Base-by-base conservation (phyloP, 2,329 filamentous ascomycete genomes). In the Cladophialophora psammophila region DNA sequence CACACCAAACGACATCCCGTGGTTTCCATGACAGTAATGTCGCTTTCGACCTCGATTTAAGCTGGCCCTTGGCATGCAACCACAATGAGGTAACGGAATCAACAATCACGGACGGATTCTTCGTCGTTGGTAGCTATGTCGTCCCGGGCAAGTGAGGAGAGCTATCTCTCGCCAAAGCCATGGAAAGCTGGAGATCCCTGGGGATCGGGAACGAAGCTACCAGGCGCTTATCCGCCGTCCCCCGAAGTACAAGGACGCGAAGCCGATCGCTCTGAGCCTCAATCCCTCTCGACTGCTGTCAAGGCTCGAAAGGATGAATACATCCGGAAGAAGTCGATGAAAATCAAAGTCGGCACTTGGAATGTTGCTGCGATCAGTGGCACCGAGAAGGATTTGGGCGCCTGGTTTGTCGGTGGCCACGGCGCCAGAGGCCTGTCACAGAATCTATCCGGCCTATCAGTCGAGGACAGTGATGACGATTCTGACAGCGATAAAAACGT, bases 271-370 rank as follows among this genome's bases (percentile, higher is more conserved):
- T 71, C 75, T 10, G 78, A 78, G 55, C 68, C 78, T 10, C 72
- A 74, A 55, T 84, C 83, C 36, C 79, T 90, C 8, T 82, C 84
- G 2, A 83, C 86, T 61, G 85, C 84, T 1, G 78, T 98, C 45
- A 87, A 90, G 75, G 88, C 91, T 45, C 87, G 95, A 62, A 87
- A 89, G 74, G 81, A 86, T 57, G 94, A 98, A 77, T 99, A 94
- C 77, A 90, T 91, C 32, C 87, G 89, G 42, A 87, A 89, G 52
- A 89, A 89, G 76, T 86, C 86, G 59, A 87, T 97, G 72, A 90
- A 89, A 71, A 87, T 99, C 78, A 97, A 97, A 80, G 86, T 99
- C 60, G 95, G 94, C 50, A 91, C 92, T 0, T 99, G 95, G 95
- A 99, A 99, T 79, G 92, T 97, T 15, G 95, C 93, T 3, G 89